Evolutionary conservation across 2,329 filamentous ascomycete genomes (phyloP).

Genomic region (Exophiala aquamarina): DNA sequence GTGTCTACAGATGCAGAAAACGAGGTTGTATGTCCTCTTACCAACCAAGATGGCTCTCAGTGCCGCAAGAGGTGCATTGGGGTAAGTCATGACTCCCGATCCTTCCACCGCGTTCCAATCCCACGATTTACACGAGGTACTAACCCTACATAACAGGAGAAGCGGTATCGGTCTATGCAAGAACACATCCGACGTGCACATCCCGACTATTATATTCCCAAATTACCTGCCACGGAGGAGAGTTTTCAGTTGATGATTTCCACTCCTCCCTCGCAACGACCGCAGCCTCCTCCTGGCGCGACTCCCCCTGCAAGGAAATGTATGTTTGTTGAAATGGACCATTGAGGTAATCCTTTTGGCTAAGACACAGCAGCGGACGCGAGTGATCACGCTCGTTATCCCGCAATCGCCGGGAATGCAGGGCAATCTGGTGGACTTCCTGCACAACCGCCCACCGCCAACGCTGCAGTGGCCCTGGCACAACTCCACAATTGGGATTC

Average conservation of each 20-base stretch:
- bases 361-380: slow-evolving; percentile 49
- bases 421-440: slow-evolving; percentile 68
- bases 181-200: slow-evolving; percentile 98
- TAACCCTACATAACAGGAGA: slow-evolving; percentile 64
- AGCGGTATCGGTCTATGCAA: slow-evolving; percentile 97
- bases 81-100: slow-evolving; percentile 51
- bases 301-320: slow-evolving; percentile 26
- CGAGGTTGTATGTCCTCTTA: slow-evolving; percentile 93
- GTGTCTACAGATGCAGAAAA: slow-evolving; percentile 82
- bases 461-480: slow-evolving; percentile 81
- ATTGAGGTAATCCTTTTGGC: slow-evolving; percentile 28
- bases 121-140: neutral
- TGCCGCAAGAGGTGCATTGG: slow-evolving; percentile 97
- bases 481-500: slow-evolving; percentile 83
- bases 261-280: slow-evolving; percentile 74
- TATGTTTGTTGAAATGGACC: slow-evolving; percentile 27
- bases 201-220: slow-evolving; percentile 94
- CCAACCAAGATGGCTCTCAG: slow-evolving; percentile 93
- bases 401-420: slow-evolving; percentile 66
- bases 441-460: slow-evolving; percentile 69
- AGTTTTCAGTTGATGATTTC: slow-evolving; percentile 97
- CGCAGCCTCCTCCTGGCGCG: slow-evolving; percentile 45
- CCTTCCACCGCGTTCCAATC: slow-evolving; percentile 21
- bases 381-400: slow-evolving; percentile 65
- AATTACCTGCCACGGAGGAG: slow-evolving; percentile 96